A percentile compares a stretch with the other conserved stretches of the same genome.
Conservation (phyloP, 805 yeast species). For the fission yeast (Schizosaccharomyces pombe) region DNA sequence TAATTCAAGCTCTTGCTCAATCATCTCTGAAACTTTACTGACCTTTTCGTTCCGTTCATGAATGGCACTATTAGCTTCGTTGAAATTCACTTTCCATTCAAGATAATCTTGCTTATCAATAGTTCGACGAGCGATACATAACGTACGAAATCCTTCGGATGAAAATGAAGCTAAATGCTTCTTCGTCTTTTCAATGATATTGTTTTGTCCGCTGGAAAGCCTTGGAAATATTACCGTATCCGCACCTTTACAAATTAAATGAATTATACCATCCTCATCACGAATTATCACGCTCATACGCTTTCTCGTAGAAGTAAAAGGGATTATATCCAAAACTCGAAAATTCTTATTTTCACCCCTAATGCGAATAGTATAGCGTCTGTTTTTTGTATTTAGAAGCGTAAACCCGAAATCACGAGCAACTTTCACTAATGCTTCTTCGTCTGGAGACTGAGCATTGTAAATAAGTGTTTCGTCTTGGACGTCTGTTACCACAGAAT, state of each 20-base stretch:
- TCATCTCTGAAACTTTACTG: constrained; percentile 30
- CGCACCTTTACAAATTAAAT: constrained; percentile 47
- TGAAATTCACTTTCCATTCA: constrained; percentile 36
- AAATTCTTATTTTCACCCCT: constrained; percentile 26
- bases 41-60: constrained; percentile 35
- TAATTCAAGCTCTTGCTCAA: constrained; percentile 33
- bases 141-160: constrained; percentile 54
- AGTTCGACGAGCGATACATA: constrained; percentile 40
- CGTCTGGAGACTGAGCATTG: constrained; percentile 71
- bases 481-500: constrained; percentile 45
- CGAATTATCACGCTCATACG: constrained; percentile 43
- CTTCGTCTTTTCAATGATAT: constrained; percentile 32
- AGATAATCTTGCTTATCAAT: constrained; percentile 24
- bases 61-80: constrained; percentile 32
- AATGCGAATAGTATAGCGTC: constrained; percentile 21
- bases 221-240: constrained; percentile 42
- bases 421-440: constrained; percentile 48
- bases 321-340: constrained; percentile 31
- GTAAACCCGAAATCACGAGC: constrained; percentile 54
- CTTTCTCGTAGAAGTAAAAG: constrained; percentile 49
- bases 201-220: constrained; percentile 18
- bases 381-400: constrained; percentile 30
- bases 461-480: constrained; percentile 24
- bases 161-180: constrained; percentile 45
- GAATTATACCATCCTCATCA: constrained; percentile 21